Evolutionary conservation across 192 early-diverging fungal species (phyloP).

Genomic region (Linderina pennispora): DNA sequence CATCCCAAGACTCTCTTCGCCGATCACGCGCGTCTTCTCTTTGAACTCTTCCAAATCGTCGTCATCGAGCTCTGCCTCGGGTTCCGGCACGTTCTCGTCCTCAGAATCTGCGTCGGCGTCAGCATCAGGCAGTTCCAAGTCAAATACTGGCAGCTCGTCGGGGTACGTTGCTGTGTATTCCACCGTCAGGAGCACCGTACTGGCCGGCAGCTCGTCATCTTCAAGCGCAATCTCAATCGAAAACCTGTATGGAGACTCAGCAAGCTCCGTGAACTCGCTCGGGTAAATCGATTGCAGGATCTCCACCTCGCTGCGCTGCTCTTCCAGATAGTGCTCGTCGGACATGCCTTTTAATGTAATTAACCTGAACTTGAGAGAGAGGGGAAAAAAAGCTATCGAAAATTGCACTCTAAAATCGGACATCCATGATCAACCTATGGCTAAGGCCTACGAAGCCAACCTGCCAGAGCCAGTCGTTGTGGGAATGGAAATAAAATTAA

Average conservation of each 20-base stretch:
- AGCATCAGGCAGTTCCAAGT: slow-evolving; percentile 49
- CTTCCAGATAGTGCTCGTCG: slow-evolving; percentile 64
- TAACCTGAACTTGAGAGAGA: not conserved
- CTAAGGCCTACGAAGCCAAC: no score
- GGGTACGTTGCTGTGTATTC: slow-evolving; percentile 71
- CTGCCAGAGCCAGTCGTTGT: not conserved
- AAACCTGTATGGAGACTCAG: slow-evolving; percentile 48
- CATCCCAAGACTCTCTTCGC: slow-evolving; percentile 80
- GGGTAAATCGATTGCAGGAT: slow-evolving; percentile 78
- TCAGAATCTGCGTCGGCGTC: slow-evolving; percentile 43
- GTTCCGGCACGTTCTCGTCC: slow-evolving; percentile 16
- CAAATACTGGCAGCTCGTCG: slow-evolving; percentile 59
- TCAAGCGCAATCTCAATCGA: slow-evolving; percentile 54
- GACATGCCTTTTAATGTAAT: slow-evolving; percentile 5
- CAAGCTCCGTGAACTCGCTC: slow-evolving; percentile 62
- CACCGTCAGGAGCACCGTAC: slow-evolving; percentile 49
- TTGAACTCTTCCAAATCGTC: slow-evolving; percentile 30
- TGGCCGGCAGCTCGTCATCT: slow-evolving; percentile 55
- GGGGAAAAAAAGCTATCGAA: not conserved
- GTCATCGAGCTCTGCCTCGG: slow-evolving; percentile 42
- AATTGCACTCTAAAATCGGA: not conserved
- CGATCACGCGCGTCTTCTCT: slow-evolving; percentile 15
- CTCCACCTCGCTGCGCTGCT: slow-evolving; percentile 74
- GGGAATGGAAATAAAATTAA: not conserved
- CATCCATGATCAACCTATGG: no score